These are phyloP conservation scores for Carex pumila DNA, from an alignment of 176 grass and related monocot species.

Conservation along the genomic window DNA sequence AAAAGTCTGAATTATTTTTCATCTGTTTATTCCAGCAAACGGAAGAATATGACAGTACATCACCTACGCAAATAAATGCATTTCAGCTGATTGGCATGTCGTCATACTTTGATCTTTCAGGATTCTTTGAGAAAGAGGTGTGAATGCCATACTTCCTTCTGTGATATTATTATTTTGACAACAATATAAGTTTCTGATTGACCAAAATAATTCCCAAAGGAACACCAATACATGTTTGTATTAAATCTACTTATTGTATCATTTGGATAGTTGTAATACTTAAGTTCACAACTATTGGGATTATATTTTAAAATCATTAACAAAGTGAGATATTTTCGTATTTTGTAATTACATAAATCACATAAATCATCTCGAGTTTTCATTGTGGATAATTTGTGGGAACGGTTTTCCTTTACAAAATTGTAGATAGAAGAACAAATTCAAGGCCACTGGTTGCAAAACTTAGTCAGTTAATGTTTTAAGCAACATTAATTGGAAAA, in stretches of 20 bases:
- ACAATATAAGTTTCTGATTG: not conserved
- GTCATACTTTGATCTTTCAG: slow-evolving; percentile 90
- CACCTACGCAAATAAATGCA: slow-evolving; percentile 79
- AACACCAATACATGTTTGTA: not conserved
- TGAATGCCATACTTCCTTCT: slow-evolving; percentile 18
- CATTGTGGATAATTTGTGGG: not conserved
- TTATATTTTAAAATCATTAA: not conserved
- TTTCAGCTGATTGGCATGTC: slow-evolving; percentile 98
- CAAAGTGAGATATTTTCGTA: not conserved
- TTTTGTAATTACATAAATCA: not conserved
- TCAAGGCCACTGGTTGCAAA: not conserved
- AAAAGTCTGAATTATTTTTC: not conserved
- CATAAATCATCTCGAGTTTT: not conserved
- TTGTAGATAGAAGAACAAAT: not conserved
- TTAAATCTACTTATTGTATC: not conserved
- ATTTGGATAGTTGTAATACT: not conserved
- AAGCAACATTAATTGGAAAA: not conserved
- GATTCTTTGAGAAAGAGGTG: slow-evolving; percentile 95
- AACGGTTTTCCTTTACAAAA: not conserved
- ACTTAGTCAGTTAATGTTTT: not conserved
- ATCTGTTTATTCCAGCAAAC: slow-evolving; percentile 38
- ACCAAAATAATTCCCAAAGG: not conserved
- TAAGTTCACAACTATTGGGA: not conserved
- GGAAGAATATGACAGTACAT: slow-evolving; percentile 25
- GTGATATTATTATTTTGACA: not conserved